Evolutionary conservation across 805 yeast genomes (phyloP).

Genomic region (Yamadazyma endophytica): DNA sequence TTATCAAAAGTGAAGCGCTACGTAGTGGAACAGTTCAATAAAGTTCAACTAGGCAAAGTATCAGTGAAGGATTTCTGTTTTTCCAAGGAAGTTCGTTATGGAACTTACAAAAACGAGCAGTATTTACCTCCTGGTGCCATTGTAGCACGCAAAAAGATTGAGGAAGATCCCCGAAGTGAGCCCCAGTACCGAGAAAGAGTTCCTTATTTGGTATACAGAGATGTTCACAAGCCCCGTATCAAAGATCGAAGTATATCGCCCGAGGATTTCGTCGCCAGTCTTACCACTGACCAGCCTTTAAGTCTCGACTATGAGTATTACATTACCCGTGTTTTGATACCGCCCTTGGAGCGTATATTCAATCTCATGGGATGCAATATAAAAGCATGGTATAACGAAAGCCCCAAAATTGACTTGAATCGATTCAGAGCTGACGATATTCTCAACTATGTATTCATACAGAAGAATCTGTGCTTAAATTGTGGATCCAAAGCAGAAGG

Average conservation of each 20-base stretch:
- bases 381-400: constrained; percentile 65
- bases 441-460: constrained; percentile 9
- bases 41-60: constrained; percentile 59
- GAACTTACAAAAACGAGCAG: constrained; percentile 69
- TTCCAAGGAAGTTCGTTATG: constrained; percentile 84
- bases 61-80: constrained; percentile 83
- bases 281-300: constrained; percentile 25
- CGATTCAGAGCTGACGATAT: constrained; percentile 1
- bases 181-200: constrained; percentile 90
- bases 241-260: constrained; percentile 82
- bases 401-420: constrained; percentile 40
- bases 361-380: constrained; percentile 80
- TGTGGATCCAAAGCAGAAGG: constrained; percentile 16
- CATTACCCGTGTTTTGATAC: constrained; percentile 76
- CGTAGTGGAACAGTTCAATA: constrained; percentile 60
- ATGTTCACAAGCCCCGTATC: constrained; percentile 51
- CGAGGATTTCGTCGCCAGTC: constrained; percentile 53
- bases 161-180: constrained; percentile 64
- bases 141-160: constrained; percentile 60
- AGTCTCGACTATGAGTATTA: constrained; percentile 80
- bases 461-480: constrained; percentile 18
- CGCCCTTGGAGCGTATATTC: constrained; percentile 85
- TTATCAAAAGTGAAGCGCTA: constrained; percentile 66
- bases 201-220: constrained; percentile 74
- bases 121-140: constrained; percentile 90